Evolutionary conservation across 2,329 filamentous ascomycete genomes (phyloP).

Genomic region (Ascochyta lentis): DNA sequence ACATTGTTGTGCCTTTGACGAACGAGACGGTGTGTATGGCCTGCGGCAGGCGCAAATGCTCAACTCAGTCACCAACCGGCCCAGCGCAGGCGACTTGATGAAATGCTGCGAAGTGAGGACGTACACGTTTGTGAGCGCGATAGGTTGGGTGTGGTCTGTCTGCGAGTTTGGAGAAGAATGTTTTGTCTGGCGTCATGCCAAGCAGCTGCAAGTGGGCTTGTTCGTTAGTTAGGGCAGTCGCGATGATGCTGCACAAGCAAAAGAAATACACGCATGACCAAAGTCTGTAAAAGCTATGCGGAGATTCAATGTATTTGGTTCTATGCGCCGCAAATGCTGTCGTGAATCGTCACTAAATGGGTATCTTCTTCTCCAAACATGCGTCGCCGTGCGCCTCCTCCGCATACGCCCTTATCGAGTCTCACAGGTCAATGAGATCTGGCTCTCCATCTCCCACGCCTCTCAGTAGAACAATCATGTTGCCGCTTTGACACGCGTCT

Average conservation of each 20-base stretch:
- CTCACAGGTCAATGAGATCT: conserved; percentile 67
- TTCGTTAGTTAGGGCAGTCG: neutral
- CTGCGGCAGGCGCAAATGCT: no score
- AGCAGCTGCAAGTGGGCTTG: neutral
- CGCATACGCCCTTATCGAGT: neutral
- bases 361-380: conserved; percentile 22
- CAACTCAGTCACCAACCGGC: neutral
- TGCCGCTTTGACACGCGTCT: conserved; percentile 74
- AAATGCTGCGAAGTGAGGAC: neutral
- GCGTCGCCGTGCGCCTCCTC: neutral
- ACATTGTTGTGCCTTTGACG: neutral
- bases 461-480: conserved; percentile 86
- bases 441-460: conserved; percentile 82
- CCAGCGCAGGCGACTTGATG: neutral
- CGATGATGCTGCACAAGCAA: neutral
- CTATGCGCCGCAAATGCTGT: neutral
- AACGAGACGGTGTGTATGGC: neutral
- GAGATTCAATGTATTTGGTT: neutral
- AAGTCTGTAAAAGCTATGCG: neutral
- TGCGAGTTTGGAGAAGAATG: no score
- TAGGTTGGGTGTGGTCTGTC: neutral
- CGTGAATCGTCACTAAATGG: conserved; percentile 5
- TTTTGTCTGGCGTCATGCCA: neutral
- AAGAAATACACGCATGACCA: no score
- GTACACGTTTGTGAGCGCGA: no score